Percentiles rank a stretch among this genome's conserved stretches.
Conservation (phyloP, 164 flowering plant genomes). For the Piper betle region DNA sequence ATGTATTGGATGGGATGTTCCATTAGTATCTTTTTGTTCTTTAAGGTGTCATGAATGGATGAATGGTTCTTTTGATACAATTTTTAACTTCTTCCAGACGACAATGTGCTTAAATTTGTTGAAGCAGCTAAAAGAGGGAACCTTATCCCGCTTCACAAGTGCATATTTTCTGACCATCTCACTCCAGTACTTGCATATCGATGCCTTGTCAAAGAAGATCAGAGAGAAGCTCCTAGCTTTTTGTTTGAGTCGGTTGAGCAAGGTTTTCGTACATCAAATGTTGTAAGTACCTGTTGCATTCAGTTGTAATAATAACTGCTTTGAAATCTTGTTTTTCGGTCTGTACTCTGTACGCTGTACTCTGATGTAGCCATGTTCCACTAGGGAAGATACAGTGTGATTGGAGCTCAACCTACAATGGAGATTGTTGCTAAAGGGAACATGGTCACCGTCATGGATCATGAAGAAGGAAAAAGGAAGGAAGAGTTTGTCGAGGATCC, state of each 20-base stretch:
- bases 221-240: too few species aligned
- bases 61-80: conserved; percentile 1
- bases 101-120: conserved; percentile 24
- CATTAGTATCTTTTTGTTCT: background rate
- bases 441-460: conserved; percentile 53
- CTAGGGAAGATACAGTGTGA: conserved; percentile 73
- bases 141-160: conserved; percentile 44
- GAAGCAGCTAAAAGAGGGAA: conserved; percentile 58
- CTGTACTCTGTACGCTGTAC: background rate
- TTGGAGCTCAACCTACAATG: conserved; percentile 67
- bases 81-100: background rate
- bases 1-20: background rate
- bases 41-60: background rate
- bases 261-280: conserved; percentile 23
- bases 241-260: conserved; percentile 76
- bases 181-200: too few species aligned
- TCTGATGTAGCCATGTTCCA: background rate
- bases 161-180: conserved; percentile 65
- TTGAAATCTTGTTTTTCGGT: background rate
- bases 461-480: conserved; percentile 26
- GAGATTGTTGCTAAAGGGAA: conserved; percentile 72
- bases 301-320: background rate
- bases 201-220: too few species aligned
- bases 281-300: conserved; percentile 22
- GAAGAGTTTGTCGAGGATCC: conserved; percentile 71